Evolutionary conservation across 345 rosid genomes (phyloP).

Genomic region (Linum usitatissimum): DNA sequence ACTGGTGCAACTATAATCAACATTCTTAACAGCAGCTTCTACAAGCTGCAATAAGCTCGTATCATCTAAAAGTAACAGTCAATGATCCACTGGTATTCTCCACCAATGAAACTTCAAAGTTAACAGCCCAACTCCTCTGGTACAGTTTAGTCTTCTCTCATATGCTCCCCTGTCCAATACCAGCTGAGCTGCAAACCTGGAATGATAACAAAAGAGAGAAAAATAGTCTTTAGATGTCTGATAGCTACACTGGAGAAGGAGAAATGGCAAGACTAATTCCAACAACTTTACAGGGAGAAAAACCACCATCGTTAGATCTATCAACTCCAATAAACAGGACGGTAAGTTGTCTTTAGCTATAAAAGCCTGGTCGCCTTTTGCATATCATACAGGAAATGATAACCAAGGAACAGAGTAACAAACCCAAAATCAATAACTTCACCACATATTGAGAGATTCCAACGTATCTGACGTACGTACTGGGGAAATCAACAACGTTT

Average conservation of each 20-base stretch:
- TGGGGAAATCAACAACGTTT: too few relatives aligned
- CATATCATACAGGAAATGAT: background rate
- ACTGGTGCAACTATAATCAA: conserved; percentile 39
- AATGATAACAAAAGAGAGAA: conserved; percentile 2
- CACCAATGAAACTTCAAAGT: conserved; percentile 3
- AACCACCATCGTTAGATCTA: background rate
- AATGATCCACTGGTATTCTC: conserved; percentile 8
- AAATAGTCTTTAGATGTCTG: background rate
- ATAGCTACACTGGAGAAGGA: background rate
- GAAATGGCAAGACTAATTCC: background rate
- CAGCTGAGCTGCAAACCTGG: conserved; percentile 18
- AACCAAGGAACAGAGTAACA: background rate
- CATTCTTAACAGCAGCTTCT: conserved; percentile 78
- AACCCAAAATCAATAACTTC: background rate
- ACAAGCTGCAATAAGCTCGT: conserved; percentile 53
- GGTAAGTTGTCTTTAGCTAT: background rate
- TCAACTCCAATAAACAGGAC: background rate
- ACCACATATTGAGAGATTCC: background rate
- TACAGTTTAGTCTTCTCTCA: conserved; percentile 8
- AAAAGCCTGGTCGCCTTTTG: background rate
- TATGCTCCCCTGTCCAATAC: conserved; percentile 18
- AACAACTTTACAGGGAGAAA: background rate
- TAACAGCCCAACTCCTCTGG: background rate
- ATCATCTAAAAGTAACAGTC: conserved; percentile 35
- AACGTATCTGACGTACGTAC: too few relatives aligned